Percentiles rank a stretch among this genome's conserved stretches.
Conservation (phyloP, 139 green algal species). For the Volvox reticuliferus region DNA sequence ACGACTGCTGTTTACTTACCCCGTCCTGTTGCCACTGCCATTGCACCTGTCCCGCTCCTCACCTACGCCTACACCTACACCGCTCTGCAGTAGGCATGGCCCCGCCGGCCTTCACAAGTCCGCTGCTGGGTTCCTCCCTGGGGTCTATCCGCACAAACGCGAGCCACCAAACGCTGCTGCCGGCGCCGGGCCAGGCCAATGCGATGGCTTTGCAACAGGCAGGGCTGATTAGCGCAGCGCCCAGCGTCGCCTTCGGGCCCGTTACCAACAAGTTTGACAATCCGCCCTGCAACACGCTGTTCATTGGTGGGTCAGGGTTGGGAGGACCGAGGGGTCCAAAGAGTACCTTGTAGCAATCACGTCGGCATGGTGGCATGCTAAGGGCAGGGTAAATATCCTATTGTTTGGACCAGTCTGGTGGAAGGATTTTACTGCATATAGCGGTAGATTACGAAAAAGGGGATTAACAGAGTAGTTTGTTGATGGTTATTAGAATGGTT, state of each 20-base stretch:
- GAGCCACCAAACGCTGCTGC: slow-evolving; percentile 13
- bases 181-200: not conserved
- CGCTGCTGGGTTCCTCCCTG: slow-evolving; percentile 36
- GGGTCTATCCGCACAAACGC: slow-evolving; percentile 27
- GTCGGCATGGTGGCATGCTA: too few species aligned
- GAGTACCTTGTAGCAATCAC: not conserved
- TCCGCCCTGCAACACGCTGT: slow-evolving; percentile 96
- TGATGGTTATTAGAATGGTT: too few species aligned
- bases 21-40: too few species aligned
- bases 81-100: not conserved
- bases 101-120: slow-evolving; percentile 8
- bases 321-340: not conserved
- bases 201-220: slow-evolving; percentile 40
- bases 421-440: too few species aligned
- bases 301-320: slow-evolving; percentile 72
- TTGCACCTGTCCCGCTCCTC: too few species aligned
- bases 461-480: too few species aligned
- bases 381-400: too few species aligned
- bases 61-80: too few species aligned
- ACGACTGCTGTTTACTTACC: too few species aligned
- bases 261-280: slow-evolving; percentile 92
- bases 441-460: too few species aligned
- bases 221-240: slow-evolving; percentile 4
- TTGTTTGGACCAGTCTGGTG: too few species aligned
- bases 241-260: slow-evolving; percentile 57